Base-by-base conservation (phyloP, 78 protist genomes). In the Dictyostelium discoideum region DNA sequence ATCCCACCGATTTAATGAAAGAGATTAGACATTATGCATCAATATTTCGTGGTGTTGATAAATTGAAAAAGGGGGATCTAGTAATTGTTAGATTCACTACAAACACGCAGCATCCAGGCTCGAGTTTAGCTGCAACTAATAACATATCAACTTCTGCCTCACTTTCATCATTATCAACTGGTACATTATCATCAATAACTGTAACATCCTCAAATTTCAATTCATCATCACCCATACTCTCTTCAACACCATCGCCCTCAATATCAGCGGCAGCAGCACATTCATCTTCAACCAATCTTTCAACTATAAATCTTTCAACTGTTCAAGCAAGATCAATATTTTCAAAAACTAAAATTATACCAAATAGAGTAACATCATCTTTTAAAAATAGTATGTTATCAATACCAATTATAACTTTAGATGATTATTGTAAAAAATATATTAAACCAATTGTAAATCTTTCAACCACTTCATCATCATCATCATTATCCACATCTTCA, bases 1-100 rank as follows among this genome's bases (percentile, higher is more conserved):
- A 90, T 72, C 50, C 26, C 0, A 39, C 20, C 9, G 80, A 90
- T 18, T 18, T 90, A 42, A 32, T 86, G 22, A 80, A 82, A 60
- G 48, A 86, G 16, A 72, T 90, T 18, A 85, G 95, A 67, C 48
- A 86, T 44, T 83, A 82, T 54, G 83, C 95, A 29, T 90, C 95
- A 14, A 37, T 90, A 18, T 67, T 90, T 29, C 46, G 95, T 18
- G 95, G 95, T 72, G 95, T 90, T 4, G 95, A 90, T 77, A 90
- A 90, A 60, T 32, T 83, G 39, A 90, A 82, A 83, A 60, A 69
- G 6, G 95, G 95, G 37, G 95, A 90, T 29, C 37, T 90, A 0
- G 54, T 90, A 1, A 48, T 90, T 6, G 95, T 90, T 16, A 26
- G 80, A 11, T 90, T 90, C 60, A 85, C 54, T 2, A 18, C 26